Evolutionary conservation across 2,329 filamentous ascomycete species (phyloP).

Genomic region (Verruconis gallopava): DNA sequence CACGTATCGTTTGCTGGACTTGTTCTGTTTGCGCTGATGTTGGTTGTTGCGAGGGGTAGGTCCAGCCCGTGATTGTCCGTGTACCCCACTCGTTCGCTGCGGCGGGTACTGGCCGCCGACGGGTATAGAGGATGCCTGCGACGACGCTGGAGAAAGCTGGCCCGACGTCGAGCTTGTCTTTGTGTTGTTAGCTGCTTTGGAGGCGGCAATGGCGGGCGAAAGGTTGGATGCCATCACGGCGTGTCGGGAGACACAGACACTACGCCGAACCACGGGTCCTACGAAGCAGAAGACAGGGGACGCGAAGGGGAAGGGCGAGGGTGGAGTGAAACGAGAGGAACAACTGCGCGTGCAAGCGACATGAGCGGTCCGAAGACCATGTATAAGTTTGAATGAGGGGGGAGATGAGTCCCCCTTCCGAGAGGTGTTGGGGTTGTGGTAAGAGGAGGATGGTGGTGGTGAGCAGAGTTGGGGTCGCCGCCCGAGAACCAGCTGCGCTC

Average conservation of each 20-base stretch:
- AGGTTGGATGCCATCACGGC: conserved; percentile 32
- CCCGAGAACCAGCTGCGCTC: too few relatives aligned
- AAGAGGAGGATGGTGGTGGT: too few relatives aligned
- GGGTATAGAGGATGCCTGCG: conserved; percentile 30
- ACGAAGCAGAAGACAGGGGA: background rate
- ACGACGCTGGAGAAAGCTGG: conserved; percentile 30
- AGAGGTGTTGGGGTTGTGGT: background rate
- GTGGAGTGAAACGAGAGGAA: background rate
- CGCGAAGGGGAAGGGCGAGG: background rate
- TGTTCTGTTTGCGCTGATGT: conserved; percentile 66
- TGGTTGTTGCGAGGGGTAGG: conserved; percentile 61
- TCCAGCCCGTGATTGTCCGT: conserved; percentile 24
- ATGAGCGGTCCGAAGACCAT: too few relatives aligned
- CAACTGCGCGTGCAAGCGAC: too few relatives aligned
- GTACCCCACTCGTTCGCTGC: conserved; percentile 27
- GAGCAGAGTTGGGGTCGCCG: too few relatives aligned
- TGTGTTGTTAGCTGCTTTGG: conserved; percentile 11
- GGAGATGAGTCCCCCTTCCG: background rate
- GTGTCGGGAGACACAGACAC: background rate
- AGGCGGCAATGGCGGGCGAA: conserved; percentile 26
- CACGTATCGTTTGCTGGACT: conserved; percentile 59
- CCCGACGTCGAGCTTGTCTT: conserved; percentile 25
- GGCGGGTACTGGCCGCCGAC: conserved; percentile 26
- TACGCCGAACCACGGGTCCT: conserved; percentile 1
- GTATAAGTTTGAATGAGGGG: too few relatives aligned